phyloP scores from a whole-genome alignment of 768 basidiomycete species.

The Russula sp. region DNA sequence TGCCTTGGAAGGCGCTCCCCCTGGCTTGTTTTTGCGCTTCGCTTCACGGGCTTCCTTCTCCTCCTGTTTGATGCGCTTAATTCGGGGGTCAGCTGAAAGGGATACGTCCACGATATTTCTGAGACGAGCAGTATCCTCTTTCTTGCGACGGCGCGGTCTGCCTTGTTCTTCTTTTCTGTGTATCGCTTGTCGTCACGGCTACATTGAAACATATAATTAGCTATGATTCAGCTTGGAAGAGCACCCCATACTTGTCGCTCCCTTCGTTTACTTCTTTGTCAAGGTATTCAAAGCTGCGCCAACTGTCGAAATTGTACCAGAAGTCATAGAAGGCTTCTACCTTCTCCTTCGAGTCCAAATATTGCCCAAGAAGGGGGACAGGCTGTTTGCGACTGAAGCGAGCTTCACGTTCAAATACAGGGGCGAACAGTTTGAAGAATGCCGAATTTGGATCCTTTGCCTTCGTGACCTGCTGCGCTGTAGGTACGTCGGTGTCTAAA shows the following conservation, averaged over 20 bases:
- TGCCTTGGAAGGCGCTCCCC: conserved; percentile 48
- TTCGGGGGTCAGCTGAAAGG: conserved; percentile 83
- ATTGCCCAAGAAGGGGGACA: conserved; percentile 73
- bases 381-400: conserved; percentile 87
- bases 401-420: conserved; percentile 89
- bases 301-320: conserved; percentile 99
- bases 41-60: conserved; percentile 93
- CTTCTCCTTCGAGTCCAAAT: conserved; percentile 68
- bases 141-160: conserved; percentile 96
- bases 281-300: conserved; percentile 95
- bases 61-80: conserved; percentile 94
- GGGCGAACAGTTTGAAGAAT: conserved; percentile 71
- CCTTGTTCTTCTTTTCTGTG: conserved; percentile 99
- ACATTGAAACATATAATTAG: neutral
- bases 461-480: conserved; percentile 54
- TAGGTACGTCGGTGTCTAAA: conserved; percentile 76
- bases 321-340: conserved; percentile 97
- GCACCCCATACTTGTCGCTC: conserved; percentile 71
- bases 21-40: conserved; percentile 67
- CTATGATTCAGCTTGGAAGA: neutral
- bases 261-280: conserved; percentile 99
- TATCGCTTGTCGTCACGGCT: conserved; percentile 99
- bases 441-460: conserved; percentile 48
- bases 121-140: conserved; percentile 92
- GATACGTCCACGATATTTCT: conserved; percentile 84